Base-by-base conservation (phyloP, 192 early-diverging fungal genomes). In the Podila epicladia region DNA sequence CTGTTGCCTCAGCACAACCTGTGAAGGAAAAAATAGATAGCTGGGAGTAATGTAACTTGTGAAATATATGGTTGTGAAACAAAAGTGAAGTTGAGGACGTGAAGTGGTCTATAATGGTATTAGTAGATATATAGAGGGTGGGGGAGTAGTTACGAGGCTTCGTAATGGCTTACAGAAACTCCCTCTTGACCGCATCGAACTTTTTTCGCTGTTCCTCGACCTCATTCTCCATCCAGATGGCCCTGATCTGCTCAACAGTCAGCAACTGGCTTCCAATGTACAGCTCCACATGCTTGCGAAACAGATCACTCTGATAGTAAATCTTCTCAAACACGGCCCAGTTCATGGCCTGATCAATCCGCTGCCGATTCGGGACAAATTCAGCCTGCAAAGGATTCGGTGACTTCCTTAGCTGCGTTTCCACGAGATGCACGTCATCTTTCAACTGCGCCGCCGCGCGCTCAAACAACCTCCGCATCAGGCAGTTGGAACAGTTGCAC, bases 1-100 rank as follows among this genome's bases (percentile, higher is more conserved):
- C 65, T 68, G 29, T 33, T 79, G 61, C 75, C 75, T 28, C 75
- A 79, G 32, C 55, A 65, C 22, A 68, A 79, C 19, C 67, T 79
- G 65, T 79, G 65, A 57, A 48, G 24, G 22, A 37, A 17, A 12
- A 1, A 45, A 41, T 37, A 17, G 41, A 45, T 45, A 45, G 41
- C 4, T 13, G 41, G 15, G 41, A 45, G 11, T 15, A 7, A 45
- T 45, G 41, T 33, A 3, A 15, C 41, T 45, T 45, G 15, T 45
- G 41, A 45, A 41, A 45, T 45, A 45, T 17, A 45, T 45, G 13
- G 9, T 37, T 37, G 35, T 37, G 35, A 37, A 11, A 37, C 35
- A 37, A 37, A 9, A 33, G 6, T 5, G 0, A 5, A 41, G 38
- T 41, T 11, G 9, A 41, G 9, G 38, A 0, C 12, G 2, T 41